Evolutionary conservation across 2,329 filamentous ascomycete genomes (phyloP).

Genomic region (Pseudogymnoascus sp.): DNA sequence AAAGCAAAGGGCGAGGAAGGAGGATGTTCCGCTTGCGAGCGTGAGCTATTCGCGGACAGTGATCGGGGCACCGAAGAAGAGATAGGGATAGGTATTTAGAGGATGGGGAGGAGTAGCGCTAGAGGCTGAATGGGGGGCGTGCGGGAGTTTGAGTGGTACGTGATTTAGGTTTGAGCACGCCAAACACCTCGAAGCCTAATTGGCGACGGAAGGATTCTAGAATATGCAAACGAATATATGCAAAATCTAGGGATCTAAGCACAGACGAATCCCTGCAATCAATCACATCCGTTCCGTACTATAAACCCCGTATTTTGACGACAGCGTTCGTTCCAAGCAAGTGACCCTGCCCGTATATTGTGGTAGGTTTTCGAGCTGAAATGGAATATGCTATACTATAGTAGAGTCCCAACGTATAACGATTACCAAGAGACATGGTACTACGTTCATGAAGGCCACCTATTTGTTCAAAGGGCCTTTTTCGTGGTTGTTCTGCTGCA

Average conservation of each 20-base stretch:
- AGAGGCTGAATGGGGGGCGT: not conserved
- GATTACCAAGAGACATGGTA: not conserved
- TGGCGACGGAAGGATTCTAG: not conserved
- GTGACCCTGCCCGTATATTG: not conserved
- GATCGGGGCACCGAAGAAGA: constrained; percentile 28
- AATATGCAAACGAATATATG: not conserved
- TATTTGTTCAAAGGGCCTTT: not conserved
- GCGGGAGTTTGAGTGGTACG: not conserved
- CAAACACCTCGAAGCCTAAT: not conserved
- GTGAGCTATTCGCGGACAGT: constrained; percentile 29
- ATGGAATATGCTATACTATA: not conserved
- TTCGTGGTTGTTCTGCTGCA: not conserved
- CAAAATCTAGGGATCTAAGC: not conserved
- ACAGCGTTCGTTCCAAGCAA: not conserved
- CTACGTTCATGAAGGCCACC: not conserved
- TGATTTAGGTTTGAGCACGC: not conserved
- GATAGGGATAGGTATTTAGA: not conserved
- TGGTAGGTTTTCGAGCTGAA: not conserved
- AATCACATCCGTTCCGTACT: not conserved
- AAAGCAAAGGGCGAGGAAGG: constrained; percentile 45
- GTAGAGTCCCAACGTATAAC: not conserved
- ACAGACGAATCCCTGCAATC: not conserved
- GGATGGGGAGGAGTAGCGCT: not conserved
- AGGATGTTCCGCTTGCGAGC: constrained; percentile 23
- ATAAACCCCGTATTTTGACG: not conserved